Percentiles rank a stretch among this genome's conserved stretches.
These are phyloP conservation scores for Kwoniella dejecticola DNA, from an alignment of 768 basidiomycete species.

Conservation along the genomic window DNA sequence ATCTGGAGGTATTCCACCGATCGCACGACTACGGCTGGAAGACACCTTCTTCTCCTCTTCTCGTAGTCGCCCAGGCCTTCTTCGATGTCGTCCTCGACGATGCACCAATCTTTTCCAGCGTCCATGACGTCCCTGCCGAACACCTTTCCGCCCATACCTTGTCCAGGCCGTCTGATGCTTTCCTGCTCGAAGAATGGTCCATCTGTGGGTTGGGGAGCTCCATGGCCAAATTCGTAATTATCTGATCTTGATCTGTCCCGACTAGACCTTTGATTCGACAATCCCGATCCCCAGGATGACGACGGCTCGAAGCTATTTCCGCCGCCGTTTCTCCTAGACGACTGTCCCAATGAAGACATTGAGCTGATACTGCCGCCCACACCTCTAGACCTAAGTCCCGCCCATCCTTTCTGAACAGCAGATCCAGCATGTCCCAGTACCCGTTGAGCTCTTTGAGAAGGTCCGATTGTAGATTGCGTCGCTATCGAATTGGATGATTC, in stretches of 20 bases:
- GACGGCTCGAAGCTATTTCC: slow-evolving; percentile 1
- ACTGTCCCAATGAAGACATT: slow-evolving; percentile 26
- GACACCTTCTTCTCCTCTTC: slow-evolving; percentile 30
- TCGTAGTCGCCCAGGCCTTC: slow-evolving; percentile 24
- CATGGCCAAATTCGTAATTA: slow-evolving; percentile 23
- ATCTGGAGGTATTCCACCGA: slow-evolving; percentile 51
- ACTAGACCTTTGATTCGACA: slow-evolving; percentile 14
- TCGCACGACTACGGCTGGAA: slow-evolving; percentile 50
- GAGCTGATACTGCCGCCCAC: slow-evolving; percentile 41
- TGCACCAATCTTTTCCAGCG: slow-evolving; percentile 36
- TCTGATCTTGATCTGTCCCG: slow-evolving; percentile 30
- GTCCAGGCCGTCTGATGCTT: slow-evolving; percentile 24
- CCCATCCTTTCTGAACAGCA: slow-evolving; percentile 50
- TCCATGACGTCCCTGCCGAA: slow-evolving; percentile 48
- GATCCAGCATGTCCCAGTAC: slow-evolving; percentile 45
- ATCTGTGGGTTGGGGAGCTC: slow-evolving; percentile 13
- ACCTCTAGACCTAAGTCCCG: slow-evolving; percentile 41
- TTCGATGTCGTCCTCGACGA: slow-evolving; percentile 26
- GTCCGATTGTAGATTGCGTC: slow-evolving; percentile 10
- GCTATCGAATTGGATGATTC: slow-evolving; percentile 35
- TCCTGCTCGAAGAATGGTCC: slow-evolving; percentile 39
- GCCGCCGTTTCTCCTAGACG: slow-evolving; percentile 1
- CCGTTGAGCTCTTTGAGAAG: slow-evolving; percentile 37
- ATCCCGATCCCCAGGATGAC: slow-evolving; percentile 25
- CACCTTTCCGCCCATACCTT: slow-evolving; percentile 28